Evolutionary conservation across 78 protist genomes (phyloP).

Genomic region (Abeoforma whisleri): DNA sequence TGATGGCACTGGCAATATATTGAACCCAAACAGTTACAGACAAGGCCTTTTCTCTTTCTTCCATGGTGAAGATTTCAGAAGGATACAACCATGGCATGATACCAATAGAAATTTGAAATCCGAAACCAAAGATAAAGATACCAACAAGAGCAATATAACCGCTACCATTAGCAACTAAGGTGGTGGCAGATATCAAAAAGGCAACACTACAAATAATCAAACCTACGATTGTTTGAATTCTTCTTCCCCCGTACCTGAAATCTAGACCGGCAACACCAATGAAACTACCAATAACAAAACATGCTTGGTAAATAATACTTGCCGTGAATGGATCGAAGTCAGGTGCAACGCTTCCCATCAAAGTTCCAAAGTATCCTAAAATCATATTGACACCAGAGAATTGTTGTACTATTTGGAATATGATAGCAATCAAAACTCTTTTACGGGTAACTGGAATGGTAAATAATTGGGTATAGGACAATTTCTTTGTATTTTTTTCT

Average conservation of each 20-base stretch:
- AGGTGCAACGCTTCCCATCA: neutral
- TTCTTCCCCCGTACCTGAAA: neutral
- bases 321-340: neutral
- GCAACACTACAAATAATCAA: neutral
- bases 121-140: conserved; percentile 5
- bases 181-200: neutral
- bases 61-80: conserved; percentile 24
- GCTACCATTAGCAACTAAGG: neutral
- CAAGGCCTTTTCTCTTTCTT: conserved; percentile 2
- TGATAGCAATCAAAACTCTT: neutral
- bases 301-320: neutral
- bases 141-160: neutral
- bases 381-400: conserved; percentile 23
- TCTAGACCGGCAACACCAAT: neutral
- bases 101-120: conserved; percentile 5
- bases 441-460: neutral
- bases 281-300: neutral
- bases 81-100: conserved; percentile 20
- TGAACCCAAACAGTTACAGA: neutral
- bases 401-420: conserved; percentile 10
- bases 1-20: neutral
- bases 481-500: neutral
- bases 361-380: conserved; percentile 13
- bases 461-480: conserved; percentile 8
- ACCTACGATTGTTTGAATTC: neutral